These are phyloP conservation scores for Schwanniomyces occidentalis DNA, from an alignment of 805 yeast genomes.

Conservation along the genomic window DNA sequence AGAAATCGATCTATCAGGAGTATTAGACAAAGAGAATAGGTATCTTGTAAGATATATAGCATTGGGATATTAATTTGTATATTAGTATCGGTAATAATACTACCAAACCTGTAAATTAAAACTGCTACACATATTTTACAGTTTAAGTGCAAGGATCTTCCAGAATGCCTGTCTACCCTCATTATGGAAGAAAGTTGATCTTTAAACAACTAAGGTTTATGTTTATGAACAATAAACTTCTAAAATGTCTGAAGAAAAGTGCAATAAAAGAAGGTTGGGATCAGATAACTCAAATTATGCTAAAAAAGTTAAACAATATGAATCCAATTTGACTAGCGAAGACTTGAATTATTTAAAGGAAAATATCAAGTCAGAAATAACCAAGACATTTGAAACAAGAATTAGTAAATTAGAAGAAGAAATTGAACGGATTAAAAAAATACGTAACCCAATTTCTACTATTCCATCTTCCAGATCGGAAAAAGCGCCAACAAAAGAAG, in stretches of 20 bases:
- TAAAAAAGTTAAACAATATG: slow-evolving; percentile 11
- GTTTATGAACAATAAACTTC: too few species aligned
- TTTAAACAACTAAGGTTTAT: too few species aligned
- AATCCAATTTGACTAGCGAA: slow-evolving; percentile 5
- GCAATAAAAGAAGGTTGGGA: slow-evolving; percentile 20
- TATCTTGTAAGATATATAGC: not conserved
- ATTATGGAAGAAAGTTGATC: too few species aligned
- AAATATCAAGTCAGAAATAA: slow-evolving; percentile 32
- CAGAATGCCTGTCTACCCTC: too few species aligned
- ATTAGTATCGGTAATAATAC: too few species aligned
- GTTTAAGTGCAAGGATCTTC: too few species aligned
- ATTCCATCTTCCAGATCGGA: slow-evolving; percentile 1
- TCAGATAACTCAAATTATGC: slow-evolving; percentile 8
- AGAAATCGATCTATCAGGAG: slow-evolving; percentile 13
- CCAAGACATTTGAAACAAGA: slow-evolving; percentile 17
- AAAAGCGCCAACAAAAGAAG: slow-evolving; percentile 5
- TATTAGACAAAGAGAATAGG: slow-evolving; percentile 11
- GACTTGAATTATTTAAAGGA: slow-evolving; percentile 27
- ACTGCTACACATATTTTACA: not conserved
- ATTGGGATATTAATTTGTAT: too few species aligned
- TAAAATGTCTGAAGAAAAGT: slow-evolving; percentile 13
- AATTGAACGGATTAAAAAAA: slow-evolving; percentile 17
- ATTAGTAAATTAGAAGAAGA: slow-evolving; percentile 20
- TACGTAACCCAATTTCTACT: slow-evolving; percentile 1
- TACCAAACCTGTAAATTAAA: slow-evolving; percentile 2